These are phyloP conservation scores for Holtermanniella nyarrowii DNA, from an alignment of 768 basidiomycete genomes.

Conservation along the genomic window DNA sequence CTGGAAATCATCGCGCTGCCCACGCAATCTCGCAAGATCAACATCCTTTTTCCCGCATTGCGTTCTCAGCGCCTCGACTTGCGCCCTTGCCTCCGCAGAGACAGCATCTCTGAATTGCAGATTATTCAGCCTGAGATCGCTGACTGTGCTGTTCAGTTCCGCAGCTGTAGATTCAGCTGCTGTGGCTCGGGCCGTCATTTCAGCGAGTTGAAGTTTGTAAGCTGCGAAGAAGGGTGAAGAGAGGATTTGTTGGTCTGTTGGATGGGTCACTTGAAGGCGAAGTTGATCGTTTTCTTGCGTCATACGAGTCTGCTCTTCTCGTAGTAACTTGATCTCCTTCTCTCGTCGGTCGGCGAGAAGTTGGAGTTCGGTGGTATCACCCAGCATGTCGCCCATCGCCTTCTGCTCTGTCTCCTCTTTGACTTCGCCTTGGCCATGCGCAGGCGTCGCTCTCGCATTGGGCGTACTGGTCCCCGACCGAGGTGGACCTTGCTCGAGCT, in stretches of 20 bases:
- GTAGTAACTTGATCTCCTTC: slow-evolving; percentile 21
- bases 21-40: slow-evolving; percentile 41
- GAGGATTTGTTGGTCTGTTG: slow-evolving; percentile 25
- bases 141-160: slow-evolving; percentile 10
- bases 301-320: slow-evolving; percentile 22
- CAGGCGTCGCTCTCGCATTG: too few species aligned
- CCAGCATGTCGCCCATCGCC: slow-evolving; percentile 9
- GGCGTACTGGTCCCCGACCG: not conserved
- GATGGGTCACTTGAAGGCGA: slow-evolving; percentile 21
- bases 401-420: too few species aligned
- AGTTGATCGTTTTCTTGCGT: slow-evolving; percentile 25
- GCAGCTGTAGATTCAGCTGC: slow-evolving; percentile 43
- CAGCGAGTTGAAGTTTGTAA: slow-evolving; percentile 50
- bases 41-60: slow-evolving; percentile 33
- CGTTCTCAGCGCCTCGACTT: slow-evolving; percentile 46
- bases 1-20: slow-evolving; percentile 49
- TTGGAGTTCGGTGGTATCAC: slow-evolving; percentile 27
- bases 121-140: slow-evolving; percentile 14
- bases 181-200: slow-evolving; percentile 43
- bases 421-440: too few species aligned
- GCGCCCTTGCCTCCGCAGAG: slow-evolving; percentile 19
- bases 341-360: slow-evolving; percentile 25
- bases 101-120: slow-evolving; percentile 24
- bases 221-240: slow-evolving; percentile 47
- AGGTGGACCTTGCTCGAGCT: not conserved